phyloP scores from a whole-genome alignment of 768 basidiomycete species.

The Kwoniella heveanensis region DNA sequence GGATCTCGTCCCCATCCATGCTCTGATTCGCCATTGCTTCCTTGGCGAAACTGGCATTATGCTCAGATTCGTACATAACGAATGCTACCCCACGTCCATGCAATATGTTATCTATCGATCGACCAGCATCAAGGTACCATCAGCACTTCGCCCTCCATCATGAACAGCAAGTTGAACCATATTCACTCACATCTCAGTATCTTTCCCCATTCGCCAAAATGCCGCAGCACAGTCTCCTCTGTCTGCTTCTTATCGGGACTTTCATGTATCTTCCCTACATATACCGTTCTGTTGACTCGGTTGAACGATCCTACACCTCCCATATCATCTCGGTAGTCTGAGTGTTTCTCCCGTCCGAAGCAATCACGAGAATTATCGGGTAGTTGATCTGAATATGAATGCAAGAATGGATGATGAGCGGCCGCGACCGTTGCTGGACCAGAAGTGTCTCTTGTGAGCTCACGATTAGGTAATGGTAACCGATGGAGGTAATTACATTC shows the following conservation, averaged over 20 bases:
- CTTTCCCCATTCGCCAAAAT: conserved; percentile 94
- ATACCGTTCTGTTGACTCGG: conserved; percentile 88
- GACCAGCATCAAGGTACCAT: conserved; percentile 9
- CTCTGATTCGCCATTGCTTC: conserved; percentile 99
- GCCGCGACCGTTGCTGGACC: no score
- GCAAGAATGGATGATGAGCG: no score
- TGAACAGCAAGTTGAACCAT: not conserved
- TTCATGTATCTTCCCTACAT: conserved; percentile 91
- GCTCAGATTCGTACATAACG: conserved; percentile 86
- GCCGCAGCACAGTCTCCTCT: conserved; percentile 82
- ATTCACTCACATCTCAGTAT: conserved; percentile 85
- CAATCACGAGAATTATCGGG: conserved; percentile 95
- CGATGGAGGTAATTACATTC: conserved; percentile 95
- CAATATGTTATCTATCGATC: conserved; percentile 72
- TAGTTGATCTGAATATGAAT: conserved; percentile 61
- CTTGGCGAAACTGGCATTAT: conserved; percentile 91
- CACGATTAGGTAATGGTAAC: conserved; percentile 69
- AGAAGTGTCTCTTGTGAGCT: no score
- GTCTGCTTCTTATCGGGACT: conserved; percentile 69
- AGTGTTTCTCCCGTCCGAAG: conserved; percentile 94
- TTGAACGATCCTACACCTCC: conserved; percentile 98
- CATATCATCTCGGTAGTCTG: conserved; percentile 99
- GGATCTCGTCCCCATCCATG: conserved; percentile 92
- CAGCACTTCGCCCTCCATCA: no score
- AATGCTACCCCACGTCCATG: conserved; percentile 96